Percentiles rank a stretch among this genome's conserved stretches.
phyloP scores from a whole-genome alignment of 2,329 filamentous ascomycete genomes.

The Alternaria novae-zelandiae region DNA sequence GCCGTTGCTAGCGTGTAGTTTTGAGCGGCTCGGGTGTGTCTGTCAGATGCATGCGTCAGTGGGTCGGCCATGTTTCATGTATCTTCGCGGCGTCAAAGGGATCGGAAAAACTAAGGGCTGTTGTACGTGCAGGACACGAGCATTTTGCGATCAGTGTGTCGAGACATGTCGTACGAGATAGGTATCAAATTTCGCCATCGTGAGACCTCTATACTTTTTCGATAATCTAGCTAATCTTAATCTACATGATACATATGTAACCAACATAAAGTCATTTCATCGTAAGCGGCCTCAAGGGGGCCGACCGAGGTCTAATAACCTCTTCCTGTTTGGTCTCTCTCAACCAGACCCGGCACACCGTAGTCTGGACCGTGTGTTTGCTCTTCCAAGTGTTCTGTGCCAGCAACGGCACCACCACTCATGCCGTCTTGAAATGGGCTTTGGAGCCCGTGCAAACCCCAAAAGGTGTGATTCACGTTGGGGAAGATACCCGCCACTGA shows the following conservation, averaged over 20 bases:
- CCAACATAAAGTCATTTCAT: not conserved
- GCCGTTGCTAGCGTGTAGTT: not conserved
- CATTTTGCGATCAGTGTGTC: not conserved
- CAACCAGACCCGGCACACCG: constrained; percentile 27
- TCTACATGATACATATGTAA: not conserved
- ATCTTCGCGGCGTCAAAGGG: not conserved
- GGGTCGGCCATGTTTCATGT: not conserved
- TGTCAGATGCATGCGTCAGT: not conserved
- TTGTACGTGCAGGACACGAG: not conserved
- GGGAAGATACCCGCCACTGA: constrained; percentile 21
- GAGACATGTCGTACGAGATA: not conserved
- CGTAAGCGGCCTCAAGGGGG: not conserved
- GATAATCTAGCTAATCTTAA: not conserved
- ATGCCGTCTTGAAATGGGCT: constrained; percentile 37
- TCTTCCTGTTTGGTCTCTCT: constrained; percentile 24
- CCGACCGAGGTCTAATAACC: constrained; percentile 13
- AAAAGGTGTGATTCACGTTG: constrained; percentile 20
- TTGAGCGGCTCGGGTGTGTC: not conserved
- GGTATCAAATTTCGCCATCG: not conserved
- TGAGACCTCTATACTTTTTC: not conserved
- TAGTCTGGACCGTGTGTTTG: constrained; percentile 14
- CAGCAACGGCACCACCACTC: constrained; percentile 17
- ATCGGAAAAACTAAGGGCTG: not conserved
- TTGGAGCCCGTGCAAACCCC: constrained; percentile 39
- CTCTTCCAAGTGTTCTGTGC: constrained; percentile 1